Evolutionary conservation across 345 rosid species (phyloP).

Genomic region (Lepidium sativum): DNA sequence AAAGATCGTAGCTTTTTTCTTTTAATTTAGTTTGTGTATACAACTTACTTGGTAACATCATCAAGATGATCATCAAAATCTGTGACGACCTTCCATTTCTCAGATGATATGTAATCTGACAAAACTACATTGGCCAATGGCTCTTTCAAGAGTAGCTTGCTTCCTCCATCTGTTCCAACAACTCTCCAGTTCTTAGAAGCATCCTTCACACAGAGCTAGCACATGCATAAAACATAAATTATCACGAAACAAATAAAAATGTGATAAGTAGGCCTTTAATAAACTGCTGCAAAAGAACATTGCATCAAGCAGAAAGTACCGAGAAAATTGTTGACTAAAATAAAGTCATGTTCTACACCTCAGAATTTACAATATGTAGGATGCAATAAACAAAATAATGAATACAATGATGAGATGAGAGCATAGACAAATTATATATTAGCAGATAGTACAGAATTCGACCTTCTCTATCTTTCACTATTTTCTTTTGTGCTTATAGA

Average conservation of each 20-base stretch:
- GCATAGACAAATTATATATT: not conserved
- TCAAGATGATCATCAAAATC: conserved; percentile 97
- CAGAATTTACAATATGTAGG: not conserved
- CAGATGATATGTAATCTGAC: conserved; percentile 60
- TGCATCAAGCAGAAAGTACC: not conserved
- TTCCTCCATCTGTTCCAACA: conserved; percentile 56
- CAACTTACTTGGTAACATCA: conserved; percentile 69
- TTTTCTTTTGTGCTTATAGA: not conserved
- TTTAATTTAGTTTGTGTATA: not conserved
- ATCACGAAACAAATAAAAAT: not conserved
- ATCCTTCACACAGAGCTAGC: conserved; percentile 74
- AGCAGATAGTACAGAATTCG: not conserved
- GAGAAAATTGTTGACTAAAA: not conserved
- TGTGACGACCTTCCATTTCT: conserved; percentile 72
- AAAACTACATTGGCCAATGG: conserved; percentile 71
- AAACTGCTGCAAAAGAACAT: not conserved
- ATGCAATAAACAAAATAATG: not conserved
- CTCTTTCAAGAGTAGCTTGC: conserved; percentile 58
- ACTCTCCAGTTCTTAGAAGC: conserved; percentile 86
- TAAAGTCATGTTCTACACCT: not conserved
- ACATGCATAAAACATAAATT: not conserved
- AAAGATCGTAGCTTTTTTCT: not conserved
- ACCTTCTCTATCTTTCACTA: not conserved
- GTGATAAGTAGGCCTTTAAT: not conserved
- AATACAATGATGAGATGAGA: not conserved